phyloP scores from a whole-genome alignment of 225 moss, liverwort and hornwort genomes.

The Bryum argenteum region DNA sequence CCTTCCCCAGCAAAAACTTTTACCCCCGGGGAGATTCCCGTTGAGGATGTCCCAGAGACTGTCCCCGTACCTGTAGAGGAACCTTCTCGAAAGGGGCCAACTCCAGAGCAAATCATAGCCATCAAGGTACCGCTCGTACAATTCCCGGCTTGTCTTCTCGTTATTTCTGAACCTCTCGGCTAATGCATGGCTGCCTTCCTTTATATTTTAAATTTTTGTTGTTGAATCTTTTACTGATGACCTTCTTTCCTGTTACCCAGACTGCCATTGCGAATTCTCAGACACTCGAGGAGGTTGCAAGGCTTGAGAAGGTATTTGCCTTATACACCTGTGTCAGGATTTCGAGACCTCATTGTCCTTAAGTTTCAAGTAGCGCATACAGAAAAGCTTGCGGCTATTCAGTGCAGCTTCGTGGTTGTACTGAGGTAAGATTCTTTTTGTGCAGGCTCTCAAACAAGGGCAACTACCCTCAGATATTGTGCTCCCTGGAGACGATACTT shows the following conservation, averaged over 20 bases:
- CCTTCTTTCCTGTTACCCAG: constrained; percentile 42
- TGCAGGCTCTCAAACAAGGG: constrained; percentile 66
- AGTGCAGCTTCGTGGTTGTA: constrained; percentile 2
- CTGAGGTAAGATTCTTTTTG: constrained; percentile 18
- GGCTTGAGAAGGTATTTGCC: constrained; percentile 83
- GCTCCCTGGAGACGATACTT: constrained; percentile 48
- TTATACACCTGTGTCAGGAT: neutral
- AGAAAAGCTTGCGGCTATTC: neutral
- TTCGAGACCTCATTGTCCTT: neutral
- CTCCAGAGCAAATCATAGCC: constrained; percentile 89
- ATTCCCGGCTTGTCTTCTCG: neutral
- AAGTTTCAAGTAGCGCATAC: neutral
- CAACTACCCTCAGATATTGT: constrained; percentile 61
- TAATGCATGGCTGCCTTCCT: too few relatives aligned
- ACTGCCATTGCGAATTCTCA: constrained; percentile 97
- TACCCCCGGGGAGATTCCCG: constrained; percentile 75
- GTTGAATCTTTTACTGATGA: constrained; percentile 14
- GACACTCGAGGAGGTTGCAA: constrained; percentile 96
- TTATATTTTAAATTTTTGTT: too few relatives aligned
- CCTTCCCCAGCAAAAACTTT: constrained; percentile 74
- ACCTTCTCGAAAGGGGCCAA: constrained; percentile 69
- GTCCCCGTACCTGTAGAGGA: constrained; percentile 53
- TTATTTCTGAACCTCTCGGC: neutral
- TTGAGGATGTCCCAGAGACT: constrained; percentile 44
- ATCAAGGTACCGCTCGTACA: constrained; percentile 67